phyloP scores from a whole-genome alignment of 2,329 filamentous ascomycete species.

The Chrysosphaeria jannelii region DNA sequence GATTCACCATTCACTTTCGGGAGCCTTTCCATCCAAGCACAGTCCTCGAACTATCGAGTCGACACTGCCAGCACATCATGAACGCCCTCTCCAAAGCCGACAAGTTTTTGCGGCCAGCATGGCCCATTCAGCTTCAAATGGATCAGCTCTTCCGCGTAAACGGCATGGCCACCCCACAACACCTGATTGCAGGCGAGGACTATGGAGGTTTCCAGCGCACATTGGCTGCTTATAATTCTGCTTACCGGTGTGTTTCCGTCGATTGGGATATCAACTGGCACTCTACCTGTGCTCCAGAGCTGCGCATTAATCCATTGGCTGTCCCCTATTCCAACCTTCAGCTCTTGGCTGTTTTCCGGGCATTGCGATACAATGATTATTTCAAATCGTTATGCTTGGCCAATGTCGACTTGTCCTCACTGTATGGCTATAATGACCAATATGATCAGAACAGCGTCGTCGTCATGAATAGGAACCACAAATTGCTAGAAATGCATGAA shows the following conservation, averaged over 20 bases:
- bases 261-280: conserved; percentile 21
- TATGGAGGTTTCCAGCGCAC: conserved; percentile 23
- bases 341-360: conserved; percentile 23
- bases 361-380: conserved; percentile 26
- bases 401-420: conserved; percentile 17
- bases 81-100: conserved; percentile 22
- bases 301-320: conserved; percentile 17
- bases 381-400: conserved; percentile 26
- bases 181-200: conserved; percentile 20
- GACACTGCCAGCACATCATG: conserved; percentile 22
- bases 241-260: conserved; percentile 18
- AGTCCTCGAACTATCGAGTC: conserved; percentile 17
- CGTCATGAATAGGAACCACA: conserved; percentile 21
- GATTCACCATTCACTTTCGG: conserved; percentile 24
- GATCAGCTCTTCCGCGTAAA: conserved; percentile 18
- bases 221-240: conserved; percentile 22
- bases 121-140: conserved; percentile 24
- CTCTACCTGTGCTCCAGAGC: conserved; percentile 17
- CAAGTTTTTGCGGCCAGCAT: conserved; percentile 23
- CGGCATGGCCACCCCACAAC: conserved; percentile 19
- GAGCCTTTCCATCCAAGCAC: conserved; percentile 8
- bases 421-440: conserved; percentile 14
- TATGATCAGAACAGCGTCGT: conserved; percentile 15
- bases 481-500: conserved; percentile 13
- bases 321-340: conserved; percentile 17